A percentile compares a stretch with the other conserved stretches of the same genome.
Evolutionary conservation across 2,329 filamentous ascomycete species (phyloP).

Genomic region (Diaporthe aspalathi): DNA sequence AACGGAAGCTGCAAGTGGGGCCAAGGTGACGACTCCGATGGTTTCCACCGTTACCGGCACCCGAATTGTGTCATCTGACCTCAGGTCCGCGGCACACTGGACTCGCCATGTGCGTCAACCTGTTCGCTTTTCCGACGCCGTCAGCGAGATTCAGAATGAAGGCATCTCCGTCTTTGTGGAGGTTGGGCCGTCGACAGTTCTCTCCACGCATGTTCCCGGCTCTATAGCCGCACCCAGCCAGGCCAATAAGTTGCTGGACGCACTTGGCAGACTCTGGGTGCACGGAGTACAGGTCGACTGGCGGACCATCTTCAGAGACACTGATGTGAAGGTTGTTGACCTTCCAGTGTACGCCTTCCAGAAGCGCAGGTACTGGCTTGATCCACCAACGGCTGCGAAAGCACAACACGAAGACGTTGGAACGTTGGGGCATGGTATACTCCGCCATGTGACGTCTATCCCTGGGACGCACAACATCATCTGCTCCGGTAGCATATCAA

Average conservation of each 20-base stretch:
- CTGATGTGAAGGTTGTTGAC: background rate
- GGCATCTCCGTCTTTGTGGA: conserved; percentile 4
- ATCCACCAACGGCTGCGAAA: background rate
- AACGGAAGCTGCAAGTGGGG: too few relatives aligned
- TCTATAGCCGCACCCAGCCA: background rate
- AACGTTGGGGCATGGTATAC: background rate
- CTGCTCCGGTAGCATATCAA: background rate
- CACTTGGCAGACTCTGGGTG: conserved; percentile 15
- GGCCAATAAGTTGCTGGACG: background rate
- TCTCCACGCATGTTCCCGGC: conserved; percentile 5
- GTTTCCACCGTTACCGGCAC: conserved; percentile 19
- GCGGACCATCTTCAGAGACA: background rate
- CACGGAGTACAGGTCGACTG: conserved; percentile 13
- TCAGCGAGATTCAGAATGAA: background rate
- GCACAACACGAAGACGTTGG: background rate
- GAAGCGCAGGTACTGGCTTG: conserved; percentile 21
- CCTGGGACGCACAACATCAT: background rate
- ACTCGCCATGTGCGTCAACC: conserved; percentile 8
- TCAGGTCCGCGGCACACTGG: conserved; percentile 7
- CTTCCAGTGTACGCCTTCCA: conserved; percentile 27
- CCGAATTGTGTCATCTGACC: background rate
- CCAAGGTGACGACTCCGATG: background rate
- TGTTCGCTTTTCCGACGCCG: conserved; percentile 20
- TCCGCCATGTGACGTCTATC: background rate
- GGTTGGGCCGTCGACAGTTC: conserved; percentile 15